phyloP scores from a whole-genome alignment of 1,139 yeast species.

The Suhomyces anneliseae region DNA sequence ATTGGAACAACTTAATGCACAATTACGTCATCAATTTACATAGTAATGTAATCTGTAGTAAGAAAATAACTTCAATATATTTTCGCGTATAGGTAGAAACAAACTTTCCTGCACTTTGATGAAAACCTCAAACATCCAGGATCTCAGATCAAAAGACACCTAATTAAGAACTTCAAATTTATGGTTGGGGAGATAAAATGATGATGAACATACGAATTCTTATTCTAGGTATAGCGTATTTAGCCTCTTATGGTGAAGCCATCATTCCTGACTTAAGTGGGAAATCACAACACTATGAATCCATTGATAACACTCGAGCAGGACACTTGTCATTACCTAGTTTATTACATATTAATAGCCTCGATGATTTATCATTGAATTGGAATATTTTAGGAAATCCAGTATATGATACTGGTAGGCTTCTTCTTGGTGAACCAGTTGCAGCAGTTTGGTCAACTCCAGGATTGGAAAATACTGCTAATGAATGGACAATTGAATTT shows the following conservation, averaged over 20 bases:
- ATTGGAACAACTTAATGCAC: not conserved
- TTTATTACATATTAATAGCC: slow-evolving; percentile 24
- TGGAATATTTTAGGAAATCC: slow-evolving; percentile 35
- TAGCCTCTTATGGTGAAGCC: not conserved
- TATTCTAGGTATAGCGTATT: not conserved
- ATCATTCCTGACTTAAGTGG: slow-evolving; percentile 1
- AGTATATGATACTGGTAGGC: slow-evolving; percentile 39
- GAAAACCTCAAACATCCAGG: no score
- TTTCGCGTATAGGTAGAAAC: no score
- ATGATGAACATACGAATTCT: not conserved
- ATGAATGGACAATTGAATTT: slow-evolving; percentile 61
- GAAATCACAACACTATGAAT: not conserved
- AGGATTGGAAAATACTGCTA: slow-evolving; percentile 27
- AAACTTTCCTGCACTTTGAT: no score
- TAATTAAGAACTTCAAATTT: not conserved
- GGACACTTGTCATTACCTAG: slow-evolving; percentile 36
- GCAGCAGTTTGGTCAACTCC: slow-evolving; percentile 49
- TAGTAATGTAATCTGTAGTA: no score
- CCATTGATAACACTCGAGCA: slow-evolving; percentile 14
- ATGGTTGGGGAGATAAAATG: not conserved
- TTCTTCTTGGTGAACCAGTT: slow-evolving; percentile 35
- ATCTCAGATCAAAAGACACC: no score
- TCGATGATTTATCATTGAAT: slow-evolving; percentile 23
- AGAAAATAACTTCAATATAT: no score
- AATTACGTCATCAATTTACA: not conserved